phyloP scores from a whole-genome alignment of 768 basidiomycete species.

The Daedaleopsis sinensis region DNA sequence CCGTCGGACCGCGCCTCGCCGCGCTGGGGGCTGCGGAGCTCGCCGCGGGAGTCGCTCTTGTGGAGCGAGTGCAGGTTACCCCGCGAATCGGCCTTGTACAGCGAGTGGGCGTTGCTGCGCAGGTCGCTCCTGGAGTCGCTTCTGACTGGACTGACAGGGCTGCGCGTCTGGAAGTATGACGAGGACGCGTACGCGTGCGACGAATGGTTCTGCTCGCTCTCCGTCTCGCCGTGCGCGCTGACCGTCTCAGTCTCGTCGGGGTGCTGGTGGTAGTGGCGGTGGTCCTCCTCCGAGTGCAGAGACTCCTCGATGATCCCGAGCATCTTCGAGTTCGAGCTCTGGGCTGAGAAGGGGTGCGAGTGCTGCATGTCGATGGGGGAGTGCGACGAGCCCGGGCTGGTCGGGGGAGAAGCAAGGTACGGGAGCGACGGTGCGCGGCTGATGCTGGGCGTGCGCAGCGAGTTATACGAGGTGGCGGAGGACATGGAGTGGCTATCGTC shows the following conservation, averaged over 20 bases:
- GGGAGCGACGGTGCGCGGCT: constrained; percentile 35
- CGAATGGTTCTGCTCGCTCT: background rate
- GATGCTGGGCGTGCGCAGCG: constrained; percentile 29
- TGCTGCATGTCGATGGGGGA: constrained; percentile 36
- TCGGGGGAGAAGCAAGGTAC: constrained; percentile 35
- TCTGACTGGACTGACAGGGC: background rate
- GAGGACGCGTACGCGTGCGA: background rate
- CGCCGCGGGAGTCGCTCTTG: background rate
- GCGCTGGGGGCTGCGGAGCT: background rate
- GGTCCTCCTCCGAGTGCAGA: constrained; percentile 21
- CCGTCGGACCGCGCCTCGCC: background rate
- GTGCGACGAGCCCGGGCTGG: constrained; percentile 33
- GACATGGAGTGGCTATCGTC: constrained; percentile 53
- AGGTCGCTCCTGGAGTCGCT: background rate
- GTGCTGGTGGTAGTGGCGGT: constrained; percentile 7
- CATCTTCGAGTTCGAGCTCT: constrained; percentile 8
- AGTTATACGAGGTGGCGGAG: constrained; percentile 34
- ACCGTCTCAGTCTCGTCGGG: constrained; percentile 9
- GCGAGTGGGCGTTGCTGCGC: background rate
- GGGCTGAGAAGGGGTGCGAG: constrained; percentile 12
- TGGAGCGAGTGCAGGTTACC: background rate
- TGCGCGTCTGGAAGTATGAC: background rate
- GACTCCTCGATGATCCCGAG: constrained; percentile 46
- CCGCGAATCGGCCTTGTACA: background rate
- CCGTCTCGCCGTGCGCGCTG: constrained; percentile 2